Base-by-base conservation (phyloP, 2,329 filamentous ascomycete genomes). In the Delphinella strobiligena region DNA sequence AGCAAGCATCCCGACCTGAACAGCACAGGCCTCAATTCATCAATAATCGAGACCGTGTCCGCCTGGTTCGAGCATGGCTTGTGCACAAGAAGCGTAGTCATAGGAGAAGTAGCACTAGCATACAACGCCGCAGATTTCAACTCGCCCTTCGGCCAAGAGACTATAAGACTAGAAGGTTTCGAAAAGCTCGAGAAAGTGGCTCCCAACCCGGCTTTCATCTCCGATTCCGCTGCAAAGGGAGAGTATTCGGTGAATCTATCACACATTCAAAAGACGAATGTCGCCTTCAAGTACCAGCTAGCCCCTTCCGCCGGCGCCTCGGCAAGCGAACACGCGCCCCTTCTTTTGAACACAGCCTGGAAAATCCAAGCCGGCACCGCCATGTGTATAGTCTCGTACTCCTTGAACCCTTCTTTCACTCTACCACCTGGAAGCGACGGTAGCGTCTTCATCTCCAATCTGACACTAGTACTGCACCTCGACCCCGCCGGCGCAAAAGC, bases 251-350 rank as follows among this genome's bases (percentile, higher is more conserved):
- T 98, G 22, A 75, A 88, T 45, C 63, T 91, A 5, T 69, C 77
- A 11, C 77, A 80, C 54, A 73, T 95, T 47, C 64, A 69, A 47
- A 77, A 80, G 51, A 80, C 84, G 1, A 74, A 80, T 0, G 78
- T 89, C 5, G 89, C 82, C 5, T 96, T 98, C 66, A 93, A 91
- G 44, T 98, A 96, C 60, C 83, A 88, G 52, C 69, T 95, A 9
- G 84, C 91, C 49, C 78, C 87, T 22, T 68, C 74, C 14, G 55
- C 62, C 27, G 69, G 67, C 42, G 56, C 72, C 11, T 62, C 70
- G 8, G 54, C 65, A 3, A 12, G 22, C 22, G 22, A 27, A 12
- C 78, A 84, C 50, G 80, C 81, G 9, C 87, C 88, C 0, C 64
- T 95, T 10, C 64, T 82, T 12, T 65, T 94, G 34, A 75, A 74